phyloP scores from a whole-genome alignment of 2,329 filamentous ascomycete species.

The Curvularia spicifera region DNA sequence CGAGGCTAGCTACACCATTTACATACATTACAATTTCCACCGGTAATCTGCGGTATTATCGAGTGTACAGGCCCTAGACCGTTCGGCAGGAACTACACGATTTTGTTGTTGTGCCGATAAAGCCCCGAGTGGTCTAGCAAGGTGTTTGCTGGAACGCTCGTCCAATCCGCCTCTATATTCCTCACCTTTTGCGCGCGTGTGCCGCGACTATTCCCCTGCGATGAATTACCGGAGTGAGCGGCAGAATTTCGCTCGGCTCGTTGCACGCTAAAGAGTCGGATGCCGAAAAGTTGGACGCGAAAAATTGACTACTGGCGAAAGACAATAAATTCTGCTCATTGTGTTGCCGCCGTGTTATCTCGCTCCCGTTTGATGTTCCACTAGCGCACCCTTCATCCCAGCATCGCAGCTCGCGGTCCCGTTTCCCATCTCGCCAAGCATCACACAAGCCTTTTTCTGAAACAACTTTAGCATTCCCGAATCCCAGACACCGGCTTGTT shows the following conservation, averaged over 20 bases:
- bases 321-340: slow-evolving; percentile 4
- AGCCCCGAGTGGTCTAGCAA: slow-evolving; percentile 1
- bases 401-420: slow-evolving; percentile 15
- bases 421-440: slow-evolving; percentile 23
- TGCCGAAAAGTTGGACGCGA: background rate
- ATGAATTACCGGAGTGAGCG: background rate
- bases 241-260: background rate
- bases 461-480: slow-evolving; percentile 21
- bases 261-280: background rate
- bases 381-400: slow-evolving; percentile 31
- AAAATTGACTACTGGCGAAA: background rate
- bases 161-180: background rate
- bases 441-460: slow-evolving; percentile 17
- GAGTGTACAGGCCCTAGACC: slow-evolving; percentile 3
- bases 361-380: slow-evolving; percentile 43
- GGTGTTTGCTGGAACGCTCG: too few species aligned
- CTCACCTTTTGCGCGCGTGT: background rate
- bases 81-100: background rate
- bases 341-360: slow-evolving; percentile 36
- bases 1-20: background rate
- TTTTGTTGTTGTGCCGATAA: slow-evolving; percentile 5
- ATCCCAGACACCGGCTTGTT: slow-evolving; percentile 8
- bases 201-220: background rate
- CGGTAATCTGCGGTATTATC: slow-evolving; percentile 7
- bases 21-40: slow-evolving; percentile 7